Percentiles rank a stretch among this genome's conserved stretches.
These are phyloP conservation scores for Linum trigynum DNA, from an alignment of 345 rosid species.

Conservation along the genomic window DNA sequence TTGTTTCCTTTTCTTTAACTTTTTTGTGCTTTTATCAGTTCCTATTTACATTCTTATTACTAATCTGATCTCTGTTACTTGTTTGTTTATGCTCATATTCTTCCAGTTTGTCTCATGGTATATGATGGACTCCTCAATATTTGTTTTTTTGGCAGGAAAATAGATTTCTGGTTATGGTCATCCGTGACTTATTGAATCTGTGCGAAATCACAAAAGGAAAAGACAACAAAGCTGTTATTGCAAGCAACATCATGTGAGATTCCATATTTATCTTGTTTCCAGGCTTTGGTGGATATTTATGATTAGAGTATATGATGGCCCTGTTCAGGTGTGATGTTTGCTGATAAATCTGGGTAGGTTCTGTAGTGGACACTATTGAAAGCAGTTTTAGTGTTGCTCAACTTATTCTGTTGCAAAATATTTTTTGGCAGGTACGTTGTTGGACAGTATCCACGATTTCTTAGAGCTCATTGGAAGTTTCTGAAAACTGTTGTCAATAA, in stretches of 20 bases:
- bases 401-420: conserved; percentile 2
- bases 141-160: conserved; percentile 56
- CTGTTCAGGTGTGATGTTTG: too few species aligned
- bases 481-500: conserved; percentile 96
- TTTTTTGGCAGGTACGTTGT: conserved; percentile 80
- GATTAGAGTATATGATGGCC: too few species aligned
- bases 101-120: neutral
- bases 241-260: conserved; percentile 95
- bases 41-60: neutral
- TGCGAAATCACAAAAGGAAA: conserved; percentile 97
- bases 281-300: neutral
- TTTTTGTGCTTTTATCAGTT: neutral
- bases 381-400: conserved; percentile 3
- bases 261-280: neutral
- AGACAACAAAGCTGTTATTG: conserved; percentile 91
- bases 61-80: neutral
- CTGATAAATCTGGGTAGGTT: too few species aligned
- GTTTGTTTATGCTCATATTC: neutral
- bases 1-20: neutral
- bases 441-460: conserved; percentile 97
- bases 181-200: conserved; percentile 83
- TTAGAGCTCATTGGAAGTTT: conserved; percentile 98
- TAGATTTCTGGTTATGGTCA: conserved; percentile 95
- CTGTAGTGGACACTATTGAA: neutral
- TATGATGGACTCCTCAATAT: neutral